Evolutionary conservation across 148 eudicot species (phyloP).

Genomic region (Fagopyrum tataricum): DNA sequence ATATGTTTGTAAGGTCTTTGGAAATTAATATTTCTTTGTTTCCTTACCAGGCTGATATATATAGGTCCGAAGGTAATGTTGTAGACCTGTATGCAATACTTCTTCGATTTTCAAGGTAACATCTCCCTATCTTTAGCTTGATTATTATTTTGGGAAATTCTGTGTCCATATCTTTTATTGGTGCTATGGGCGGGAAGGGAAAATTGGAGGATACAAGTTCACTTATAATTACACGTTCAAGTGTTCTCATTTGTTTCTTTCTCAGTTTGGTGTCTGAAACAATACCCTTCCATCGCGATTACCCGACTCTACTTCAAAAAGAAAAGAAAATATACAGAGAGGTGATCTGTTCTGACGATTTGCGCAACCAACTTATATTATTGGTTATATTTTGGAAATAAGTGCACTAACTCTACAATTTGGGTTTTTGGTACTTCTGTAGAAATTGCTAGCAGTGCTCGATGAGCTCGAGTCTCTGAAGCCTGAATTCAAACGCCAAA

Average conservation of each 20-base stretch:
- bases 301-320: conserved; percentile 47
- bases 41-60: conserved; percentile 24
- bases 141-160: conserved; percentile 4
- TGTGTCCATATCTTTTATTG: neutral
- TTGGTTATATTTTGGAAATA: neutral
- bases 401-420: neutral
- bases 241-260: conserved; percentile 21
- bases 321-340: conserved; percentile 49
- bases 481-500: conserved; percentile 57
- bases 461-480: conserved; percentile 83
- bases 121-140: conserved; percentile 12
- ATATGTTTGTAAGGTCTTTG: neutral
- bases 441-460: conserved; percentile 61
- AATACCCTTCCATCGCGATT: conserved; percentile 87
- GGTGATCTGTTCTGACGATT: conserved; percentile 30
- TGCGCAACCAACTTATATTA: neutral
- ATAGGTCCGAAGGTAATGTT: conserved; percentile 64
- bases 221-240: neutral
- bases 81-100: conserved; percentile 80
- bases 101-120: conserved; percentile 87
- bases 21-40: neutral
- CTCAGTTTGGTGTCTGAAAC: conserved; percentile 91
- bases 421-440: conserved; percentile 12
- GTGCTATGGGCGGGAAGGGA: neutral
- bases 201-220: neutral